Conservation (phyloP, 2,329 filamentous ascomycete species). For the Neopestalotiopsis sp. region DNA sequence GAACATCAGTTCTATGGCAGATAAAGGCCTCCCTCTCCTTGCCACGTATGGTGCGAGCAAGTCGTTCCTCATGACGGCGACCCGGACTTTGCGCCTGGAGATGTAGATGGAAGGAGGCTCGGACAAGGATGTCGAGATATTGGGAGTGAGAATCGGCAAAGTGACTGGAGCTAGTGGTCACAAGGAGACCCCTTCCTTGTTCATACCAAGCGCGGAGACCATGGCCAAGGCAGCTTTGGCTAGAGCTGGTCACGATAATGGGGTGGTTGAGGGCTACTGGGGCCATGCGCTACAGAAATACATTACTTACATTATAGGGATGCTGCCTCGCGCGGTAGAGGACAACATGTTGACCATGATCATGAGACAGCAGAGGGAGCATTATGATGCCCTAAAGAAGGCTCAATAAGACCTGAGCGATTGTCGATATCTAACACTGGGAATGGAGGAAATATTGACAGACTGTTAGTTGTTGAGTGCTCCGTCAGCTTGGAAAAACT, state of each 20-base stretch:
- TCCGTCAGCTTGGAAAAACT: too few relatives aligned
- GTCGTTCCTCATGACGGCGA: slow-evolving; percentile 48
- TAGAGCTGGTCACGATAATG: not conserved
- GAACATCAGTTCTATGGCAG: slow-evolving; percentile 54
- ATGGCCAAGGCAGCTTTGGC: slow-evolving; percentile 23
- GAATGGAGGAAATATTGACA: too few relatives aligned
- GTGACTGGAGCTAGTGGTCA: slow-evolving; percentile 25
- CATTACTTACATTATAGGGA: not conserved
- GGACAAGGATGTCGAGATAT: slow-evolving; percentile 19
- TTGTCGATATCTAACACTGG: too few relatives aligned
- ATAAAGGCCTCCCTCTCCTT: slow-evolving; percentile 52
- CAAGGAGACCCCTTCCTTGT: slow-evolving; percentile 20
- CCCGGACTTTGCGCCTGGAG: slow-evolving; percentile 47
- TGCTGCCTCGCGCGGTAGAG: not conserved
- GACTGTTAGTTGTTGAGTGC: too few relatives aligned
- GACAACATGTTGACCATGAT: not conserved
- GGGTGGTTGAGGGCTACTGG: slow-evolving; percentile 1
- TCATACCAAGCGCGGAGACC: slow-evolving; percentile 25
- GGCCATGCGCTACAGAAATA: not conserved
- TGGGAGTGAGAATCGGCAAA: slow-evolving; percentile 27
- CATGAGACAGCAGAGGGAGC: not conserved
- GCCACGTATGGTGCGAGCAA: slow-evolving; percentile 52
- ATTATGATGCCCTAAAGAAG: too few relatives aligned
- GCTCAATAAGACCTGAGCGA: too few relatives aligned
- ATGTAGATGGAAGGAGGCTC: slow-evolving; percentile 32